Percentiles rank a stretch among this genome's conserved stretches.
These are phyloP conservation scores for Aciculosporium take DNA, from an alignment of 2,329 filamentous ascomycete genomes.

Conservation along the genomic window DNA sequence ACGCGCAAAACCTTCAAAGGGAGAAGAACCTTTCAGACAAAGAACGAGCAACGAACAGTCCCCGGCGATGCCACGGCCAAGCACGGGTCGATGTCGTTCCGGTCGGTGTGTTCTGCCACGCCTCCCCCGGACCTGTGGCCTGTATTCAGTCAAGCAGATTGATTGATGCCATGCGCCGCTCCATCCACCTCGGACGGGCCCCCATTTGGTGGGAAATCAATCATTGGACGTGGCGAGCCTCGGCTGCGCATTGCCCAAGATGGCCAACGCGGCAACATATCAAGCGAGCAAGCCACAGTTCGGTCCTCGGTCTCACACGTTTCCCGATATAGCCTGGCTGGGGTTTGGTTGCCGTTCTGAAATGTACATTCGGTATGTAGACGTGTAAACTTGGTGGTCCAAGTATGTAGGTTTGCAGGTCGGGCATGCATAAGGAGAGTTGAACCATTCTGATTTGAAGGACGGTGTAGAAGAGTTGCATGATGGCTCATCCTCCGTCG, in stretches of 20 bases:
- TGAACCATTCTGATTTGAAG: neutral
- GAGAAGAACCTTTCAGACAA: too few relatives aligned
- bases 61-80: too few relatives aligned
- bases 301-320: neutral
- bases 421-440: neutral
- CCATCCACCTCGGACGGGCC: neutral
- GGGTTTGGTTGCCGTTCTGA: neutral
- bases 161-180: conserved; percentile 3
- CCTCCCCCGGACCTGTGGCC: neutral
- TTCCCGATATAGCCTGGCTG: neutral
- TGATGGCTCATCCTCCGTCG: neutral
- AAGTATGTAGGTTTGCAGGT: neutral
- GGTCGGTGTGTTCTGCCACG: neutral
- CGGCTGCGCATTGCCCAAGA: neutral
- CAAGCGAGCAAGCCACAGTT: neutral
- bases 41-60: too few relatives aligned
- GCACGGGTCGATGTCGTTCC: too few relatives aligned
- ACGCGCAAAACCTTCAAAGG: neutral
- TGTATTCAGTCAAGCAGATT: neutral
- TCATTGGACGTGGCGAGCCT: neutral
- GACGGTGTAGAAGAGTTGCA: neutral
- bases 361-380: too few relatives aligned
- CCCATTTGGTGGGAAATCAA: neutral
- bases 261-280: neutral
- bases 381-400: too few relatives aligned